phyloP scores from a whole-genome alignment of 768 basidiomycete species.

The Mycena haematopus region DNA sequence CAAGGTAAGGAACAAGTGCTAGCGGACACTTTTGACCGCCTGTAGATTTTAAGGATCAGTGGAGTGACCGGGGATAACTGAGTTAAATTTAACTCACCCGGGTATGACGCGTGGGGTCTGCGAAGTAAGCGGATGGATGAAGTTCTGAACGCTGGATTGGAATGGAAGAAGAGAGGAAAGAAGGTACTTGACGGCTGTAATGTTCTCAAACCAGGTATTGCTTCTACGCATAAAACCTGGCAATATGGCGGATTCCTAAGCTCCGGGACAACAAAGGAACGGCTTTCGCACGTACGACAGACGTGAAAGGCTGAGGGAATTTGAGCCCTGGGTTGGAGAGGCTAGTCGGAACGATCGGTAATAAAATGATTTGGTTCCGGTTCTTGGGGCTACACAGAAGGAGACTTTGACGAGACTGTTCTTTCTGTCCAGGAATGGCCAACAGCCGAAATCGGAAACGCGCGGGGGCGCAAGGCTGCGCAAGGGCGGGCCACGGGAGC shows the following conservation, averaged over 20 bases:
- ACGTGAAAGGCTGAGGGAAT: too few relatives aligned
- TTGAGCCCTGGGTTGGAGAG: too few relatives aligned
- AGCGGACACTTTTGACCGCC: slow-evolving; percentile 1
- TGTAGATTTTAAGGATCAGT: background rate
- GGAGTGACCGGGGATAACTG: slow-evolving; percentile 7
- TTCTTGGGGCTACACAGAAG: too few relatives aligned
- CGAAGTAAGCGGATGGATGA: background rate
- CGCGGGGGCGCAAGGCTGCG: too few relatives aligned
- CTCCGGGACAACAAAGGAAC: too few relatives aligned
- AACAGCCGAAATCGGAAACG: too few relatives aligned
- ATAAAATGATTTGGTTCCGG: too few relatives aligned
- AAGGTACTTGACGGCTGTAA: background rate
- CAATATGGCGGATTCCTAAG: background rate
- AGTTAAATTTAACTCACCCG: slow-evolving; percentile 4
- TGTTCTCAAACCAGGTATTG: background rate
- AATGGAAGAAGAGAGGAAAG: background rate
- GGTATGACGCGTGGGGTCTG: background rate
- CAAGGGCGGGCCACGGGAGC: too few relatives aligned
- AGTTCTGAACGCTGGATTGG: background rate
- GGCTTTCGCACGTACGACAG: too few relatives aligned
- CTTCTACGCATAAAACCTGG: background rate
- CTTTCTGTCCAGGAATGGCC: too few relatives aligned
- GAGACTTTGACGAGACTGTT: too few relatives aligned
- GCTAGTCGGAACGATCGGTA: too few relatives aligned
- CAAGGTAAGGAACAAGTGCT: background rate